A percentile compares a stretch with the other conserved stretches of the same genome.
phyloP scores from a whole-genome alignment of 1,284 basidiomycete species.

The Calocybe gambosa region DNA sequence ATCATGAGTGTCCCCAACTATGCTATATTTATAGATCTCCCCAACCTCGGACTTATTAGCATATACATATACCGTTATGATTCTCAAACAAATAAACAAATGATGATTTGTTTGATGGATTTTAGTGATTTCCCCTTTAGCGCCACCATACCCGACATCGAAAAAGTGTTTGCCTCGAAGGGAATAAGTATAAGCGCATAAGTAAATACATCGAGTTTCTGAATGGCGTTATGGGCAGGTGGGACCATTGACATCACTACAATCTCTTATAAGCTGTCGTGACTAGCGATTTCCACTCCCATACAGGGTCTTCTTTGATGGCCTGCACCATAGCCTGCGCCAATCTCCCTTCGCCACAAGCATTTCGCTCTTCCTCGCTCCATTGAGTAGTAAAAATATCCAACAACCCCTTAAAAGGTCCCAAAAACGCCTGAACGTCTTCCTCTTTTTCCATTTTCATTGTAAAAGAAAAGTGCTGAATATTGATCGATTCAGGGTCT shows the following conservation, averaged over 20 bases:
- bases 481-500: not conserved
- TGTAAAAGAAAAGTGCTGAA: not conserved
- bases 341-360: not conserved
- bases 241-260: not conserved
- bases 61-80: no score
- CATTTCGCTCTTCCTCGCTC: conserved; percentile 1
- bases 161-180: no score
- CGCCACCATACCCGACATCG: no score
- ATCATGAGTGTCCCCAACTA: no score
- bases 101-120: no score
- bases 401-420: not conserved
- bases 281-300: not conserved
- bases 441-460: not conserved
- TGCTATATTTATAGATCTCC: no score
- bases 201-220: not conserved
- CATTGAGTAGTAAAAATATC: not conserved
- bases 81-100: no score
- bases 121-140: no score
- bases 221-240: no score
- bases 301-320: not conserved
- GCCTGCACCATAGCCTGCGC: not conserved
- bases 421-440: not conserved
- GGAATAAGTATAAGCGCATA: not conserved
- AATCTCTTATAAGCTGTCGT: not conserved
- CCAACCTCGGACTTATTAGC: no score